Conservation (phyloP, 495 filamentous ascomycete genomes). For the Amphirosellinia nigrospora region DNA sequence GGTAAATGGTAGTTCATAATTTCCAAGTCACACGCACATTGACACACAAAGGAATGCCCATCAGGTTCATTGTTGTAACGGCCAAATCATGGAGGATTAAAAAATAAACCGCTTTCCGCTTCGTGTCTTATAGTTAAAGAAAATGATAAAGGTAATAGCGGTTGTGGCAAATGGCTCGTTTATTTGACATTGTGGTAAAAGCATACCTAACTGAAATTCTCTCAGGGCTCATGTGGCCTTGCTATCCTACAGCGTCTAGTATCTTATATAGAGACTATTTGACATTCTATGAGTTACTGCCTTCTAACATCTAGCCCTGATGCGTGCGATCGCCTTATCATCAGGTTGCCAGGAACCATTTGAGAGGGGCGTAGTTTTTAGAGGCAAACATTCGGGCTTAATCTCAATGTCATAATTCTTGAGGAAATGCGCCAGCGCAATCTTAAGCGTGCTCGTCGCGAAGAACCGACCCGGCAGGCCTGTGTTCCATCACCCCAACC, state of each 20-base stretch:
- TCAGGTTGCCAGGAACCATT: constrained; percentile 16
- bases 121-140: neutral
- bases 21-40: neutral
- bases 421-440: constrained; percentile 45
- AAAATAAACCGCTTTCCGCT: neutral
- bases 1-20: neutral
- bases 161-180: neutral
- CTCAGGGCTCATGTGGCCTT: neutral
- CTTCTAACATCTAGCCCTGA: constrained; percentile 5
- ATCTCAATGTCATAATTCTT: constrained; percentile 50
- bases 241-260: neutral
- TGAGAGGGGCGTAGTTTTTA: constrained; percentile 3
- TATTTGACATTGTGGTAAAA: neutral
- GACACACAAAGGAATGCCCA: neutral
- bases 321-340: constrained; percentile 11
- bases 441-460: constrained; percentile 50
- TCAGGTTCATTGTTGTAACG: neutral
- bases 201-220: neutral
- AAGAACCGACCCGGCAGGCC: constrained; percentile 58
- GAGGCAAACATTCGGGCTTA: neutral
- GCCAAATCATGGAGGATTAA: neutral
- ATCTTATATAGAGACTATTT: neutral
- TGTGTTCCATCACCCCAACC: constrained; percentile 43
- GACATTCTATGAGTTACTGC: neutral
- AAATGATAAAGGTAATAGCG: neutral